Base-by-base conservation (phyloP, 2,329 filamentous ascomycete species). In the Talaromyces marneffei region DNA sequence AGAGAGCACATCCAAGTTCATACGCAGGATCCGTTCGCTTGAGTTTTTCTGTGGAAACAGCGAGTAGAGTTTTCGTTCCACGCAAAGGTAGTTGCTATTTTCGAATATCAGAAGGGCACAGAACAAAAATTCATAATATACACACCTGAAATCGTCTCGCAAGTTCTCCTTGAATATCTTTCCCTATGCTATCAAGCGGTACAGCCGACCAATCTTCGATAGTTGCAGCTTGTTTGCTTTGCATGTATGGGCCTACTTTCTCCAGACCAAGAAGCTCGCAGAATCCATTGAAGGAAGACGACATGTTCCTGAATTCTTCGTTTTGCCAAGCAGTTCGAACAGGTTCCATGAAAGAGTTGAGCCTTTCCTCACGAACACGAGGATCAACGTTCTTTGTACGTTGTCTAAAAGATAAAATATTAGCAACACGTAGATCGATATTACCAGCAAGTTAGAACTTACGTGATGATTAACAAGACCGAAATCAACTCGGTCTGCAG, bases 391-490 rank as follows among this genome's bases (percentile, higher is more conserved):
- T 87, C 23, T 83, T 87, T 37, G 91, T 87, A 63, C 94, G 91
- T 74, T 97, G 93, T 68, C 89, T 90, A 50, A 35, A 44, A 44
- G 33, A n/a, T 50, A 20, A 1, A 4, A 27, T 27, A 35, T 55
- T 18, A 55, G 23, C 33, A 23, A 55, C n/a, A 7, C 39, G 25
- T n/a, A 12, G 20, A n/a, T 3, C 1, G 5, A 16, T 40, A 14
- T n/a, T 6, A 18, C 20, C 9, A 18, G 7, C 3, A 55, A n/a
- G 7, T 4, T 4, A 23, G 7, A 42, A 72, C 81, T 71, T 78
- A 89, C 85, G 94, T 88, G 64, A 99, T 94, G 62, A 96, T 94
- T 72, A 99, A 95, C 0, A 97, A 81, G 65, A 97, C 93, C 9
- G 92, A 93, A 67, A 87, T 90, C 69, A 95, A 92, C 1, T 92